phyloP scores from a whole-genome alignment of 108 stramenopile species.

The Nitzschia palea region DNA sequence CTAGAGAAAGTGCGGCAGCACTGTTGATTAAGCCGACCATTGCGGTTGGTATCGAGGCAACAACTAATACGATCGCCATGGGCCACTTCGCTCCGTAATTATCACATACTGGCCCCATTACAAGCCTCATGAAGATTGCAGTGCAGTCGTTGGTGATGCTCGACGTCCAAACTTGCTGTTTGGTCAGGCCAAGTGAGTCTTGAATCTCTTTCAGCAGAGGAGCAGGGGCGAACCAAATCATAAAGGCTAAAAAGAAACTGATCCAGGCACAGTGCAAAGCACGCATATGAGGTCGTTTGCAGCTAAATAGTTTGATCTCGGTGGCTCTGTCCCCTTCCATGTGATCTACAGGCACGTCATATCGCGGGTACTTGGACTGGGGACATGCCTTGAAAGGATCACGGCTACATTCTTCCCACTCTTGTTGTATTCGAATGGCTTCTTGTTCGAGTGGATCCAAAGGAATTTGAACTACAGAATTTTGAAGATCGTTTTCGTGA shows the following conservation, averaged over 20 bases:
- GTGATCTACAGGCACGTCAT: conserved; percentile 52
- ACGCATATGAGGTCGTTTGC: conserved; percentile 80
- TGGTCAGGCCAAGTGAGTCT: conserved; percentile 56
- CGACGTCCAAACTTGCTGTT: conserved; percentile 73
- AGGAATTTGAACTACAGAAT: conserved; percentile 1
- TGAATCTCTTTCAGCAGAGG: conserved; percentile 74
- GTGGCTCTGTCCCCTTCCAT: conserved; percentile 67
- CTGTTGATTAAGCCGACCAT: conserved; percentile 62
- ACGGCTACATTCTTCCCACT: conserved; percentile 29
- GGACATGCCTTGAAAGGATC: conserved; percentile 51
- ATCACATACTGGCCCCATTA: conserved; percentile 84
- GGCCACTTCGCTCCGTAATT: conserved; percentile 67
- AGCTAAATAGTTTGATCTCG: conserved; percentile 61
- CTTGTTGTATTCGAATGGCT: conserved; percentile 10
- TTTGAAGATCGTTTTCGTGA: background rate
- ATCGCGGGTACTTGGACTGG: conserved; percentile 61
- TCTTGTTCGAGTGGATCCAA: conserved; percentile 29
- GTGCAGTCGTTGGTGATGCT: conserved; percentile 66
- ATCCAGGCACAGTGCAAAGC: conserved; percentile 83
- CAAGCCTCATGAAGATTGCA: conserved; percentile 71
- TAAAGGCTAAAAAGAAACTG: conserved; percentile 80
- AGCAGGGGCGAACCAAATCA: conserved; percentile 86
- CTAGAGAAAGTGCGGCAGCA: conserved; percentile 40
- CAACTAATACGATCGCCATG: conserved; percentile 57
- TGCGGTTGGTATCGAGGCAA: conserved; percentile 69